Base-by-base conservation (phyloP, 2,329 filamentous ascomycete species). In the Metarhizium guizhouense region DNA sequence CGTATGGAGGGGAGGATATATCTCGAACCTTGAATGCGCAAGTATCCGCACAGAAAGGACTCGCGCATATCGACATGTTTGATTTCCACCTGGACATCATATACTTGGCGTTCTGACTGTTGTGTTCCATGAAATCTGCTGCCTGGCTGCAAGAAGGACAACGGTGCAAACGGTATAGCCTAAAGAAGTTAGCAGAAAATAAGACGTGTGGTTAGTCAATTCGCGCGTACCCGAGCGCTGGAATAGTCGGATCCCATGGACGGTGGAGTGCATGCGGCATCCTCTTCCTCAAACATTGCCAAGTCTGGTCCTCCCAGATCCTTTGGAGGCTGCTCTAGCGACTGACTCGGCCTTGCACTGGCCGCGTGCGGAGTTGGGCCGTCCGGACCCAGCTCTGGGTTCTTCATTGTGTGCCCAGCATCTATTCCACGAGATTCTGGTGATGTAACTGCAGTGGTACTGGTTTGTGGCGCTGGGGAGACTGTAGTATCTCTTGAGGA, bases 21-120 rank as follows among this genome's bases (percentile, higher is more conserved):
- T 14, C 20, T 55, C 54, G 52, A 60, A 92, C 93, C 93, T 86
- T 96, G 89, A 62, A 99, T 99, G 62, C 89, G 88, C 61, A 99
- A 77, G 70, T 96, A 97, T 51, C 94, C 94, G 68, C 93, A 97
- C 6, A 99, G 78, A 65, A 93, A 96, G 6, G 92, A 96, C 69
- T 97, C 90, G 55, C 85, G 82, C 80, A 97, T 87, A 68, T 97
- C 91, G 48, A 97, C 91, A 72, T 96, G 87, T 72, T 97, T 96
- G 62, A 99, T 90, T 68, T 96, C 92, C 2, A 99, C 94, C 65
- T 96, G 88, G 1, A 99, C 94, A 59, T 96, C 90, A 69, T 99
- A 99, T 10, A 89, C 83, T 68, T 96, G 91, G 57, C 88, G 84
- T 68, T 97, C 93, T 3, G 93, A 97, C 67, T 93, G 88, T 66